Evolutionary conservation across 495 filamentous ascomycete species (phyloP).

Genomic region (Penicillium verhagenii): DNA sequence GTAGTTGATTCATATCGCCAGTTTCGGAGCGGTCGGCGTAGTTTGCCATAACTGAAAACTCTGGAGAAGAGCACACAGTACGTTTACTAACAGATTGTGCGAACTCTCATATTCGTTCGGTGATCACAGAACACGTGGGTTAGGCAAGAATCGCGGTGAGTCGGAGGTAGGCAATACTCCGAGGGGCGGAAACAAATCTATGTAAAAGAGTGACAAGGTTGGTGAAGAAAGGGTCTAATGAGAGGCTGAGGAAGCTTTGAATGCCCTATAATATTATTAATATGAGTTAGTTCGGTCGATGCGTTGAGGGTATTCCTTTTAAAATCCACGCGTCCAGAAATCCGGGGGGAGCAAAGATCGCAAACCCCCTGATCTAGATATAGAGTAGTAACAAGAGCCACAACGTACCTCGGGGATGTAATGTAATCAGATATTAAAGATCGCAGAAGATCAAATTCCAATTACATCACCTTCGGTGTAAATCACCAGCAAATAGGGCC

Average conservation of each 20-base stretch:
- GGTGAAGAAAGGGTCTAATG: not conserved
- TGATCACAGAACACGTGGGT: not conserved
- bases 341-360: constrained; percentile 12
- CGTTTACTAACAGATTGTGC: not conserved
- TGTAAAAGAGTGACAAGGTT: not conserved
- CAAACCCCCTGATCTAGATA: constrained; percentile 18
- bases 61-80: not conserved
- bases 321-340: constrained; percentile 15
- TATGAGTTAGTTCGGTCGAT: not conserved
- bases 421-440: not conserved
- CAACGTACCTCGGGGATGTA: not conserved
- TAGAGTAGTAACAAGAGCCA: not conserved
- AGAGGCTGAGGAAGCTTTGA: not conserved
- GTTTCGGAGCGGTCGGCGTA: constrained; percentile 26
- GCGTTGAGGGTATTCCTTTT: not conserved
- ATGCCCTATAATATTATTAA: not conserved
- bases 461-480: not conserved
- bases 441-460: not conserved
- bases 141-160: not conserved
- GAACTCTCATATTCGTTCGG: not conserved
- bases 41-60: constrained; percentile 25
- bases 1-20: constrained; percentile 24
- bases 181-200: not conserved
- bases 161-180: not conserved
- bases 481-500: not conserved